A percentile compares a stretch with the other conserved stretches of the same genome.
These are phyloP conservation scores for Solanum pimpinellifolium DNA, from an alignment of 257 asterid genomes.

Conservation along the genomic window DNA sequence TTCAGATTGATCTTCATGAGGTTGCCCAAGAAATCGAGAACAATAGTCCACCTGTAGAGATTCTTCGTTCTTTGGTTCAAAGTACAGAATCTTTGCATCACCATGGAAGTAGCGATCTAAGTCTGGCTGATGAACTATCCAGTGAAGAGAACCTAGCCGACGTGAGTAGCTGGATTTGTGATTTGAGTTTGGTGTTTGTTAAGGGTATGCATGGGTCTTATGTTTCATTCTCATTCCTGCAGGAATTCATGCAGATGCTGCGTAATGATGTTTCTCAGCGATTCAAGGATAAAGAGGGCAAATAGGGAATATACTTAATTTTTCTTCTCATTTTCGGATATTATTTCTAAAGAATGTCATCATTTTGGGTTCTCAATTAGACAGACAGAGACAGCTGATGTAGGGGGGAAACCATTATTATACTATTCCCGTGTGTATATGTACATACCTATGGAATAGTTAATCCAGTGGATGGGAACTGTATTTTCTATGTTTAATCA, in stretches of 20 bases:
- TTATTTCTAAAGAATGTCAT: neutral
- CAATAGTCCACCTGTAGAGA: slow-evolving; percentile 27
- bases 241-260: slow-evolving; percentile 65
- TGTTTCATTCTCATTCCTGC: neutral
- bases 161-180: slow-evolving; percentile 13
- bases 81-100: slow-evolving; percentile 18
- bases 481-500: neutral
- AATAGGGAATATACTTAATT: neutral
- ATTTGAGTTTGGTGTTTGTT: neutral
- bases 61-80: slow-evolving; percentile 35
- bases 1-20: slow-evolving; percentile 26
- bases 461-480: neutral
- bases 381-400: neutral
- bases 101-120: slow-evolving; percentile 7
- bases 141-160: slow-evolving; percentile 30
- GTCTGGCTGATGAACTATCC: slow-evolving; percentile 30
- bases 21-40: slow-evolving; percentile 33
- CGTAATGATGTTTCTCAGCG: slow-evolving; percentile 29
- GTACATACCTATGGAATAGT: neutral
- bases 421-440: neutral
- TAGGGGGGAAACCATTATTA: neutral
- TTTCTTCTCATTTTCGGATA: neutral
- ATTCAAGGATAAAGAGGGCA: slow-evolving; percentile 14
- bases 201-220: neutral
- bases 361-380: neutral